These are phyloP conservation scores for Hyphopichia fennica DNA, from an alignment of 1,139 yeast genomes.

Conservation along the genomic window DNA sequence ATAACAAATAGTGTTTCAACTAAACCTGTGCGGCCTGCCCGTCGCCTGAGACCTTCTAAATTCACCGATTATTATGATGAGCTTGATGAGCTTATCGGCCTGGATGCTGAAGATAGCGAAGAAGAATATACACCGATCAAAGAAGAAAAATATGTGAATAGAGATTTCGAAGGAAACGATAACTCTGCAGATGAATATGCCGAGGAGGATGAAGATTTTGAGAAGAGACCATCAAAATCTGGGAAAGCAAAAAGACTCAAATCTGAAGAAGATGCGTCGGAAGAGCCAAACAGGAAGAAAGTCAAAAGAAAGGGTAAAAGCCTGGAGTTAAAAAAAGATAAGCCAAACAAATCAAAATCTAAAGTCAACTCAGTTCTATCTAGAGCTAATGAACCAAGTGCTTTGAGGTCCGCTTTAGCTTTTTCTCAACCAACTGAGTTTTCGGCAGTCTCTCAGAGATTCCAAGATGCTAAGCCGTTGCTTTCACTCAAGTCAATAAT, in stretches of 20 bases:
- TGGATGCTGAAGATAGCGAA: background rate
- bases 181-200: background rate
- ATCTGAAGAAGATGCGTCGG: no score
- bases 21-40: background rate
- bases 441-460: background rate
- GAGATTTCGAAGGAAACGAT: background rate
- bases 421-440: background rate
- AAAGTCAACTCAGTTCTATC: background rate
- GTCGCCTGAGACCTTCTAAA: background rate
- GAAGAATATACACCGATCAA: background rate
- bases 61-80: background rate
- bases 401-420: background rate
- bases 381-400: background rate
- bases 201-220: background rate
- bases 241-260: background rate
- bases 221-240: background rate
- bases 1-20: no score
- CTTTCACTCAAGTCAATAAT: conserved; percentile 3
- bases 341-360: background rate
- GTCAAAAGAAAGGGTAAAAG: no score
- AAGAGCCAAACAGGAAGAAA: no score
- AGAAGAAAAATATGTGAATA: background rate
- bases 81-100: background rate
- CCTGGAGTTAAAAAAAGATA: background rate
- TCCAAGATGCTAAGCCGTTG: conserved; percentile 1